Conservation (phyloP, 78 protist genomes). For the Dictyostelium intermedium region DNA sequence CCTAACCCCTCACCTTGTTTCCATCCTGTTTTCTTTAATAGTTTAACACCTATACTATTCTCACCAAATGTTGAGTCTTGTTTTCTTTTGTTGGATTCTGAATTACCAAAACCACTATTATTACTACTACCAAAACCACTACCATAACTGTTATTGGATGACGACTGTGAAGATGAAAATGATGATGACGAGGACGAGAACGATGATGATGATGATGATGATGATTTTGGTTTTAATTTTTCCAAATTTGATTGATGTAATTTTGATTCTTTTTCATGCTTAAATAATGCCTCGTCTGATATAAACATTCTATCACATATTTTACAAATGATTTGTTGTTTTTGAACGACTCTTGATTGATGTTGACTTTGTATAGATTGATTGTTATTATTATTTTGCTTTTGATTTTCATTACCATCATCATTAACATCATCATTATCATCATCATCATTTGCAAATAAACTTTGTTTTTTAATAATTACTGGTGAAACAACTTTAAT, state of each 20-base stretch:
- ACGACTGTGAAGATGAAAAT: neutral
- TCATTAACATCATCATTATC: neutral
- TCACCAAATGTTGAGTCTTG: constrained; percentile 24
- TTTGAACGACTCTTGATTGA: neutral
- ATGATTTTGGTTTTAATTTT: constrained; percentile 1
- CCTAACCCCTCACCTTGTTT: constrained; percentile 39
- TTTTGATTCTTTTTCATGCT: constrained; percentile 68
- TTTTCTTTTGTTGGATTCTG: neutral
- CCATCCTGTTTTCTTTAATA: constrained; percentile 68
- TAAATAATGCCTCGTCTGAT: constrained; percentile 30
- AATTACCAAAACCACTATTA: neutral
- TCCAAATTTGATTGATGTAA: constrained; percentile 34
- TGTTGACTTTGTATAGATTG: neutral
- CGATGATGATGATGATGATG: neutral
- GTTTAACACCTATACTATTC: constrained; percentile 62
- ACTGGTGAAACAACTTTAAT: constrained; percentile 55
- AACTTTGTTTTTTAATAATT: constrained; percentile 12
- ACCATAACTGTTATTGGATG: neutral
- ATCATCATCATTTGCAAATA: neutral
- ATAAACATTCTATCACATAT: constrained; percentile 48
- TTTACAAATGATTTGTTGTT: constrained; percentile 16
- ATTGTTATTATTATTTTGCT: neutral
- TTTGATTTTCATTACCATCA: neutral
- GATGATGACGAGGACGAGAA: neutral
- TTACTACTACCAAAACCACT: neutral